Percentiles rank a stretch among this genome's conserved stretches.
phyloP scores from a whole-genome alignment of 2,329 filamentous ascomycete genomes.

The Keithomyces neogunnii region DNA sequence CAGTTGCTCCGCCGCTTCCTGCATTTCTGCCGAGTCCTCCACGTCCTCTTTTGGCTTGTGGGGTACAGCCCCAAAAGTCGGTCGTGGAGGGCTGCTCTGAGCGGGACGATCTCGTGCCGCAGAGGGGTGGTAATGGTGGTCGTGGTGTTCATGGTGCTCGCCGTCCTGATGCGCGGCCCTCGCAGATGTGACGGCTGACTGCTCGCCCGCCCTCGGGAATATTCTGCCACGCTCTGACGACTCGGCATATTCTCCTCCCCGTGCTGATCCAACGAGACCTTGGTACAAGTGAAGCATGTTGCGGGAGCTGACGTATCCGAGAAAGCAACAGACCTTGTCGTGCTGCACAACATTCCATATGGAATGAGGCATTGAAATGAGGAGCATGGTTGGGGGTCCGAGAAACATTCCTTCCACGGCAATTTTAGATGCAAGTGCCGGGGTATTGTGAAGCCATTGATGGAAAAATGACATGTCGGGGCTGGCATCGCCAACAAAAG shows the following conservation, averaged over 20 bases:
- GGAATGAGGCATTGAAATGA: slow-evolving; percentile 57
- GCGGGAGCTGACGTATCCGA: slow-evolving; percentile 58
- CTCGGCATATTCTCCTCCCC: slow-evolving; percentile 37
- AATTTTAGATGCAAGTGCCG: slow-evolving; percentile 48
- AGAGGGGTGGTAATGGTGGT: slow-evolving; percentile 15
- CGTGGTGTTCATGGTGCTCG: slow-evolving; percentile 13
- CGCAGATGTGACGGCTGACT: slow-evolving; percentile 27
- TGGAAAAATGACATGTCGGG: slow-evolving; percentile 59
- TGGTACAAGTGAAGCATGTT: slow-evolving; percentile 60
- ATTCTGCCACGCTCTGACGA: slow-evolving; percentile 50
- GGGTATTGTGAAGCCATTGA: slow-evolving; percentile 55
- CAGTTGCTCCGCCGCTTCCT: slow-evolving; percentile 58
- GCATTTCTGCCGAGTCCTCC: slow-evolving; percentile 61
- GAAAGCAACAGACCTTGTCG: slow-evolving; percentile 57
- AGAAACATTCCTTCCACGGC: slow-evolving; percentile 61
- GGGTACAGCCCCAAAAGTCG: slow-evolving; percentile 11
- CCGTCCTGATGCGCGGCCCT: slow-evolving; percentile 17
- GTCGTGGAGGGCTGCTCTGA: slow-evolving; percentile 19
- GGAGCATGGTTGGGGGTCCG: slow-evolving; percentile 55
- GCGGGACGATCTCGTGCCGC: slow-evolving; percentile 14
- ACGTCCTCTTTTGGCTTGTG: slow-evolving; percentile 26
- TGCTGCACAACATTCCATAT: slow-evolving; percentile 58
- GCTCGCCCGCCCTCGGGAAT: slow-evolving; percentile 43
- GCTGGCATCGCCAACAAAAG: slow-evolving; percentile 56
- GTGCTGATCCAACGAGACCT: slow-evolving; percentile 40